These are phyloP conservation scores for Sugiyamaella japonica DNA, from an alignment of 1,139 yeast species.

Conservation along the genomic window DNA sequence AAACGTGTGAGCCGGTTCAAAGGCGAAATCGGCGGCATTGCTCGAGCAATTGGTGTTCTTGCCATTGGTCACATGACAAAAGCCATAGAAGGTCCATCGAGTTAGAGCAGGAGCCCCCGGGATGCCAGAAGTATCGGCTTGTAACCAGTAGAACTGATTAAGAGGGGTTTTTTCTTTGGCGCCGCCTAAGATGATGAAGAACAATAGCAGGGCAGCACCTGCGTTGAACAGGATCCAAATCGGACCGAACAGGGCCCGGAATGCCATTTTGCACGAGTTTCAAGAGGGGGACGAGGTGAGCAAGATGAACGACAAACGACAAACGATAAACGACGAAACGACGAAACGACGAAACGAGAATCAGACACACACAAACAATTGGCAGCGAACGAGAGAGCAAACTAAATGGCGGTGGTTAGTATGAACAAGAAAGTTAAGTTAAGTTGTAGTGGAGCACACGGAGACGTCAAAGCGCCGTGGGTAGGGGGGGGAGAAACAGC, in stretches of 20 bases:
- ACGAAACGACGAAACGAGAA: too few species aligned
- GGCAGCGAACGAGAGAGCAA: too few species aligned
- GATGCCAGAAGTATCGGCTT: slow-evolving; percentile 64
- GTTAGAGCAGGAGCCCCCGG: slow-evolving; percentile 50
- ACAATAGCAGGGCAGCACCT: slow-evolving; percentile 47
- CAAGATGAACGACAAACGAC: neutral
- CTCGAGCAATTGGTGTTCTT: slow-evolving; percentile 49
- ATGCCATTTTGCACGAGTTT: slow-evolving; percentile 1
- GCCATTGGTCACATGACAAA: slow-evolving; percentile 51
- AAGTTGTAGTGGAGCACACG: too few species aligned
- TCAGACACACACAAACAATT: too few species aligned
- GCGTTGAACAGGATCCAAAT: slow-evolving; percentile 30
- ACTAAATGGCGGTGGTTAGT: too few species aligned
- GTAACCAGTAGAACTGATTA: slow-evolving; percentile 64
- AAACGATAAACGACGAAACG: too few species aligned
- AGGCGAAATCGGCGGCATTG: slow-evolving; percentile 59
- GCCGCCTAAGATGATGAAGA: slow-evolving; percentile 67
- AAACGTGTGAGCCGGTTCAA: slow-evolving; percentile 64
- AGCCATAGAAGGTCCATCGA: slow-evolving; percentile 73
- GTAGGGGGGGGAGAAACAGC: too few species aligned
- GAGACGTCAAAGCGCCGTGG: too few species aligned
- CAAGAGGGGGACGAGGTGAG: neutral
- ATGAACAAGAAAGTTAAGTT: too few species aligned
- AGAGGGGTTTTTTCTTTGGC: slow-evolving; percentile 50
- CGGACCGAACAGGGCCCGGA: slow-evolving; percentile 12